A percentile compares a stretch with the other conserved stretches of the same genome.
Conservation (phyloP, 2,329 filamentous ascomycete species). For the Epichloe gansuensis region DNA sequence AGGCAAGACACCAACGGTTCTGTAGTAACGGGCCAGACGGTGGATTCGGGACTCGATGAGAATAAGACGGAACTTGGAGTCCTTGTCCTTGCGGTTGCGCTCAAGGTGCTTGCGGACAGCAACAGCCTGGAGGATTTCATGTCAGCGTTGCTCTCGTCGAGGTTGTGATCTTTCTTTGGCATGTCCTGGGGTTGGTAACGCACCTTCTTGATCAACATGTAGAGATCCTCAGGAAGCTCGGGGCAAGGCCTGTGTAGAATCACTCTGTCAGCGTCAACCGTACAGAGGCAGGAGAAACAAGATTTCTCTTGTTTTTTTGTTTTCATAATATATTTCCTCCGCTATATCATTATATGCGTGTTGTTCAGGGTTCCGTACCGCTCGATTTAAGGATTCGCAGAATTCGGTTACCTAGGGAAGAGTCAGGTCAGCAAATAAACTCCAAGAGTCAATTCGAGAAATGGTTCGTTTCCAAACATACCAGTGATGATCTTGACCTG, state of each 20-base stretch:
- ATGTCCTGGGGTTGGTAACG: slow-evolving; percentile 4
- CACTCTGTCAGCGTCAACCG: slow-evolving; percentile 92
- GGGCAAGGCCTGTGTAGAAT: slow-evolving; percentile 86
- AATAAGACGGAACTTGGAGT: slow-evolving; percentile 99
- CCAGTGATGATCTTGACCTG: slow-evolving; percentile 97
- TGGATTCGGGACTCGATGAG: slow-evolving; percentile 99
- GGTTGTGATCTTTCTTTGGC: neutral
- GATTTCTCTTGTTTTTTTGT: slow-evolving; percentile 15
- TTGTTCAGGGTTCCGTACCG: slow-evolving; percentile 56
- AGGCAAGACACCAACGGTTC: slow-evolving; percentile 74
- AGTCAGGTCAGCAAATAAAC: slow-evolving; percentile 24
- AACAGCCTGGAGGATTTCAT: slow-evolving; percentile 54
- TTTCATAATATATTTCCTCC: slow-evolving; percentile 17
- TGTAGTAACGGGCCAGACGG: slow-evolving; percentile 99
- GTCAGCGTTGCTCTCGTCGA: neutral
- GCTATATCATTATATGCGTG: slow-evolving; percentile 12
- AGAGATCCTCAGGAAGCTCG: slow-evolving; percentile 97
- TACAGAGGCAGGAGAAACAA: slow-evolving; percentile 58
- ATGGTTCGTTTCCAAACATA: slow-evolving; percentile 36
- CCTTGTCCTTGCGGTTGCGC: slow-evolving; percentile 99
- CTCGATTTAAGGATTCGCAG: slow-evolving; percentile 95
- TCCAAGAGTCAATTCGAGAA: neutral
- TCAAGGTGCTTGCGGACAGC: slow-evolving; percentile 99
- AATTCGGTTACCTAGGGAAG: slow-evolving; percentile 90
- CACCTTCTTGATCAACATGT: slow-evolving; percentile 99